These are phyloP conservation scores for Talaromyces sp. DNA, from an alignment of 2,329 filamentous ascomycete species.

Conservation along the genomic window DNA sequence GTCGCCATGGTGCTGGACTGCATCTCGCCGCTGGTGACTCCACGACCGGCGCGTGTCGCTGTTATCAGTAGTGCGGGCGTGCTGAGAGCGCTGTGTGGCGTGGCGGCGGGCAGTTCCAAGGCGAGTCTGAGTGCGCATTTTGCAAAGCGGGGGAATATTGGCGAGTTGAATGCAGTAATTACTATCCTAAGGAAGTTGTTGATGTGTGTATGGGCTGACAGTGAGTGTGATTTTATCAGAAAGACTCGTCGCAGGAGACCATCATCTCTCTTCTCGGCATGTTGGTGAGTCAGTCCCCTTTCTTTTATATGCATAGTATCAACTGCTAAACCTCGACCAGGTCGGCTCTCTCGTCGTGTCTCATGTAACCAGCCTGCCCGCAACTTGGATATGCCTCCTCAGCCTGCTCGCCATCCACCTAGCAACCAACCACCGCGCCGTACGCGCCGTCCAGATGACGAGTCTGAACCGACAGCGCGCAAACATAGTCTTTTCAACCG, in stretches of 20 bases:
- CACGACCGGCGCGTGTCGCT: constrained; percentile 46
- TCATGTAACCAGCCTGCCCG: constrained; percentile 61
- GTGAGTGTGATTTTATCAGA: constrained; percentile 34
- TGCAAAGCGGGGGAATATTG: constrained; percentile 77
- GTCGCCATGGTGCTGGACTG: constrained; percentile 80
- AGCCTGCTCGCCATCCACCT: constrained; percentile 71
- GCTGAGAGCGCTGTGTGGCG: constrained; percentile 70
- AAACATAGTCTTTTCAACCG: constrained; percentile 64
- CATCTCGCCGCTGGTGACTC: constrained; percentile 67
- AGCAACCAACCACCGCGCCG: constrained; percentile 78
- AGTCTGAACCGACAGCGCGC: constrained; percentile 83
- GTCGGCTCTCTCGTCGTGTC: constrained; percentile 77
- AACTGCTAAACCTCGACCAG: constrained; percentile 23
- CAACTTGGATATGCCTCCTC: constrained; percentile 70
- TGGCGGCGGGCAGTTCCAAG: constrained; percentile 84
- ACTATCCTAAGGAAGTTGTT: background rate
- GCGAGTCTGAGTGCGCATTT: constrained; percentile 90
- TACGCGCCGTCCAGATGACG: constrained; percentile 75
- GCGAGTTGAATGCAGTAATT: constrained; percentile 76
- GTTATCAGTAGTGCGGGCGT: constrained; percentile 58
- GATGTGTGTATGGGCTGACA: too few relatives aligned
- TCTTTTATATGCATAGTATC: background rate
- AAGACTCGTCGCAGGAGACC: constrained; percentile 94
- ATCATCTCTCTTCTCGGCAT: constrained; percentile 85
- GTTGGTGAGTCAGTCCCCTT: constrained; percentile 47